Evolutionary conservation across 768 basidiomycete genomes (phyloP).

Genomic region (Mycena latifolia): DNA sequence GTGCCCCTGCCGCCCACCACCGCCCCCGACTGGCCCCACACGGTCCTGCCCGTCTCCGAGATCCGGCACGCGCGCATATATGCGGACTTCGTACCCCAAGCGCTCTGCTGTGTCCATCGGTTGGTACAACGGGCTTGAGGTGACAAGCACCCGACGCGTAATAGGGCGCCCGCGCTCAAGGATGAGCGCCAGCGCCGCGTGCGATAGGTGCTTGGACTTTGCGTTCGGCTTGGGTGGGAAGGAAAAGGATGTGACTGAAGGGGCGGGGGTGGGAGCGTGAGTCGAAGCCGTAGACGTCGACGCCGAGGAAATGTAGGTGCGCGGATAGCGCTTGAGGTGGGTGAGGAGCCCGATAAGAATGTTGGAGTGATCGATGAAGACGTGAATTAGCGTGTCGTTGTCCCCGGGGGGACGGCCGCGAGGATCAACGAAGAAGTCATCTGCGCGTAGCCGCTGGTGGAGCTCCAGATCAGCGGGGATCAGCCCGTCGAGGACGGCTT

Average conservation of each 20-base stretch:
- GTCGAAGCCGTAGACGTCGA: constrained; percentile 11
- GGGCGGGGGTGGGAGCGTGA: constrained; percentile 22
- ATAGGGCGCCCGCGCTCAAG: constrained; percentile 86
- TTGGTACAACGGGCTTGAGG: constrained; percentile 88
- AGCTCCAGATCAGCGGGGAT: constrained; percentile 31
- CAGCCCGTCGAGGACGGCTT: constrained; percentile 26
- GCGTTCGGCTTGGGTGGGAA: constrained; percentile 49
- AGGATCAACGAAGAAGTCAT: constrained; percentile 41
- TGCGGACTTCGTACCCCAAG: constrained; percentile 80
- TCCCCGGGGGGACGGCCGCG: constrained; percentile 37
- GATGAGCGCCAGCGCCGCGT: constrained; percentile 81
- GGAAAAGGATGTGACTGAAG: constrained; percentile 30
- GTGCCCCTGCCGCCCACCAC: constrained; percentile 36
- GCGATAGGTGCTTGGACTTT: constrained; percentile 70
- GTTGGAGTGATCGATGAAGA: constrained; percentile 76
- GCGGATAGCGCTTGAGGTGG: constrained; percentile 71
- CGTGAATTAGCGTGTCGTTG: constrained; percentile 48
- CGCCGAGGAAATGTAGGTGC: constrained; percentile 39
- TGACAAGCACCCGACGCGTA: constrained; percentile 79
- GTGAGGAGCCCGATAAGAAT: constrained; percentile 88
- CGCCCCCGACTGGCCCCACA: constrained; percentile 46
- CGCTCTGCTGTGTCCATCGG: constrained; percentile 79
- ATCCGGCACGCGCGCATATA: constrained; percentile 80
- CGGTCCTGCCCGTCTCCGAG: constrained; percentile 73
- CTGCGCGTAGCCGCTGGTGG: constrained; percentile 24